Evolutionary conservation across 2,329 filamentous ascomycete species (phyloP).

Genomic region (Fusarium staphyleae): DNA sequence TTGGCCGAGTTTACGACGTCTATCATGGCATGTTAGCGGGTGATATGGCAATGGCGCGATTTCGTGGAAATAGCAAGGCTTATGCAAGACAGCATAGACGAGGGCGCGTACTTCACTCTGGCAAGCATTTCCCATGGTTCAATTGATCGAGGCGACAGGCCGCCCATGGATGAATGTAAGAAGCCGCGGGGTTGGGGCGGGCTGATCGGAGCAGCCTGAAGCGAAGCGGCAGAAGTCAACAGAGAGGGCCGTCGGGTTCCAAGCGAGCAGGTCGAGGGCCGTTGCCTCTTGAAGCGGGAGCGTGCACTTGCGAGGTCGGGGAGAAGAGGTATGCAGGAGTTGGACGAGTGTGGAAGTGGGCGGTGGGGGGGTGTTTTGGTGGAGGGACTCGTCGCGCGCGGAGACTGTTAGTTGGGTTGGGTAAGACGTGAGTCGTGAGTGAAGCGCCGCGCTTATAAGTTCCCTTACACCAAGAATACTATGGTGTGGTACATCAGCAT

Average conservation of each 20-base stretch:
- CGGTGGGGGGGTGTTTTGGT: constrained; percentile 38
- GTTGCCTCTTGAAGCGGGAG: constrained; percentile 32
- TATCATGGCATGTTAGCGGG: constrained; percentile 38
- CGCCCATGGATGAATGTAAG: constrained; percentile 51
- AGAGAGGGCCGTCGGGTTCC: constrained; percentile 7
- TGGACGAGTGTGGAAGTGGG: constrained; percentile 38
- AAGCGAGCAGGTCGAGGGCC: constrained; percentile 24
- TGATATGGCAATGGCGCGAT: constrained; percentile 1
- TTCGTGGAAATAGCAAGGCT: constrained; percentile 18
- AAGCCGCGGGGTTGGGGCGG: constrained; percentile 28
- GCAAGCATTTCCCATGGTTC: constrained; percentile 58
- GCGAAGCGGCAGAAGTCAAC: constrained; percentile 18
- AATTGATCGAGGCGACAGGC: constrained; percentile 51
- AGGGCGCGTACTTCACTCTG: constrained; percentile 52
- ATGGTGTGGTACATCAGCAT: constrained; percentile 16
- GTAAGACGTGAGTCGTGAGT: constrained; percentile 14
- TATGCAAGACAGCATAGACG: constrained; percentile 23
- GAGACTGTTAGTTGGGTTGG: constrained; percentile 18
- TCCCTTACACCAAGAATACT: constrained; percentile 9
- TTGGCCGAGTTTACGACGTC: constrained; percentile 54
- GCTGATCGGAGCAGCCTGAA: constrained; percentile 34
- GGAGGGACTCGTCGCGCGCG: constrained; percentile 26
- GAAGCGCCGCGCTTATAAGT: constrained; percentile 19
- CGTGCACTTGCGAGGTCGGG: constrained; percentile 27
- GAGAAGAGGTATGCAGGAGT: constrained; percentile 35